Conservation (phyloP, 768 basidiomycete genomes). For the Podaxis mareebaensis region DNA sequence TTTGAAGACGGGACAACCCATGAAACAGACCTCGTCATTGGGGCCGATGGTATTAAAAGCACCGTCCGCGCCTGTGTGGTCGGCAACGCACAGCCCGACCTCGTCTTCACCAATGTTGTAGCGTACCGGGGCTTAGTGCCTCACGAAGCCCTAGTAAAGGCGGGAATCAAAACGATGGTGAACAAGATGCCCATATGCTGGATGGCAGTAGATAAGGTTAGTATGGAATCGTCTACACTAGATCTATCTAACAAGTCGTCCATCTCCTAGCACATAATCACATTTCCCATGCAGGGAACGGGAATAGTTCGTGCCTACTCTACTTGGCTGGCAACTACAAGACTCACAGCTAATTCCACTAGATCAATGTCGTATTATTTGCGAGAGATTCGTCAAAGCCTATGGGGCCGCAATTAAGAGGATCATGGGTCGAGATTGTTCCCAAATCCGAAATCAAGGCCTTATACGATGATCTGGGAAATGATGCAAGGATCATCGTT, state of each 20-base stretch:
- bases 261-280: conserved; percentile 49
- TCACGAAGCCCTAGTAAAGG: conserved; percentile 35
- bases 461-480: conserved; percentile 46
- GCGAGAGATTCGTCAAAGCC: conserved; percentile 10
- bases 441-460: conserved; percentile 44
- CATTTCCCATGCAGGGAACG: conserved; percentile 46
- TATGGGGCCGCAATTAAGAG: conserved; percentile 10
- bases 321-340: neutral
- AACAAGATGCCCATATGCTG: conserved; percentile 38
- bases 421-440: conserved; percentile 44
- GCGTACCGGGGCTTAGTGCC: conserved; percentile 53
- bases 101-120: conserved; percentile 45
- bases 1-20: conserved; percentile 51
- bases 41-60: conserved; percentile 57
- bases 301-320: conserved; percentile 34
- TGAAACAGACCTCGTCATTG: conserved; percentile 49
- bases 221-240: conserved; percentile 6
- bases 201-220: conserved; percentile 46
- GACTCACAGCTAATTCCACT: conserved; percentile 17
- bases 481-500: conserved; percentile 41
- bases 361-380: conserved; percentile 20
- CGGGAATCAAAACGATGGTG: conserved; percentile 44
- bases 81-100: conserved; percentile 24
- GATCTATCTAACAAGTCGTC: neutral
- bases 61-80: conserved; percentile 38